Percentiles rank a stretch among this genome's conserved stretches.
These are phyloP conservation scores for Cavenderia fasciculata DNA, from an alignment of 78 protist species.

Conservation along the genomic window DNA sequence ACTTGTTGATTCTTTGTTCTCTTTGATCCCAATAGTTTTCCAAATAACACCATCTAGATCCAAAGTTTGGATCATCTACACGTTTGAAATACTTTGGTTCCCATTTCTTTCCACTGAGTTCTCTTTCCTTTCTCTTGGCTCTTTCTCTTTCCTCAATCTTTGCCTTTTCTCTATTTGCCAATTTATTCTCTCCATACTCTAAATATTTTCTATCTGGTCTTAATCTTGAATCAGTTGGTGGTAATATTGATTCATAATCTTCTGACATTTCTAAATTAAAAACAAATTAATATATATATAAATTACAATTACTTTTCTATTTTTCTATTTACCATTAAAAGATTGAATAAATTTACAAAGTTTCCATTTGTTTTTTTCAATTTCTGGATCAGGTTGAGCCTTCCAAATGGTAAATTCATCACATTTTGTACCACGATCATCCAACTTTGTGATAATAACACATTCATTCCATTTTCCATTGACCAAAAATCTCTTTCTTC, in stretches of 20 bases:
- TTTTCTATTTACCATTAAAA: constrained; percentile 28
- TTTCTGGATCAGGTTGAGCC: constrained; percentile 26
- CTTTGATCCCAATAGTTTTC: constrained; percentile 66
- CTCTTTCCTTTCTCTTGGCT: constrained; percentile 54
- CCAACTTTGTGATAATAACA: constrained; percentile 7
- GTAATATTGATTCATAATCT: constrained; percentile 55
- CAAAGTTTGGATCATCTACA: constrained; percentile 33
- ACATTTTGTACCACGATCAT: background rate
- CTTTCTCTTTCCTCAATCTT: constrained; percentile 74
- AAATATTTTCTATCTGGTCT: constrained; percentile 63
- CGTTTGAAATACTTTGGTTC: constrained; percentile 38
- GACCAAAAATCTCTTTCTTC: constrained; percentile 2
- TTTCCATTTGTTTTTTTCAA: constrained; percentile 49
- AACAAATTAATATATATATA: background rate
- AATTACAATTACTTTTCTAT: background rate
- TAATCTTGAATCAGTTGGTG: constrained; percentile 77
- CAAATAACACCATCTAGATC: constrained; percentile 55
- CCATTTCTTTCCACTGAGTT: constrained; percentile 16
- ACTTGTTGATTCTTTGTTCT: constrained; percentile 13
- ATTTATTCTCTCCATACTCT: constrained; percentile 38
- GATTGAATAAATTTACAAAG: constrained; percentile 56
- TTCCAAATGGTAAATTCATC: constrained; percentile 33
- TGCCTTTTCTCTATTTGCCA: constrained; percentile 71
- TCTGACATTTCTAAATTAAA: constrained; percentile 25
- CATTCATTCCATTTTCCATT: constrained; percentile 70